Base-by-base conservation (phyloP, 306 rosid species). In the Trifolium fragiferum region DNA sequence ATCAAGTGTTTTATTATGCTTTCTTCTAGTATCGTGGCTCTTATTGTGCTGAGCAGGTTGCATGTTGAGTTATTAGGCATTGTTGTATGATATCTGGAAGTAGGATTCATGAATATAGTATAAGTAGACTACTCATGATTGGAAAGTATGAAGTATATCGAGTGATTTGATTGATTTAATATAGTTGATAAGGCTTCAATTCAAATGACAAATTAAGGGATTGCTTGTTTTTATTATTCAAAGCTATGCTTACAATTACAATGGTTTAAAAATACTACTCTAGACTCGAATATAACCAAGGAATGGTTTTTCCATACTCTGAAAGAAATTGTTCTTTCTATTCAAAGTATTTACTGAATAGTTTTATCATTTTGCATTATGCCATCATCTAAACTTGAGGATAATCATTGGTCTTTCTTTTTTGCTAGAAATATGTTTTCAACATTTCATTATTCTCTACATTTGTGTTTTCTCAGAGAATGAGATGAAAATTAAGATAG, bases 401-500 rank as follows among this genome's bases (percentile, higher is more conserved):
- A 14, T 63, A 7, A 27, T 32, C 47, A 50, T 27, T 18, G 30
- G 60, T 72, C 66, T 79, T 19, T 51, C 16, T 40, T 57, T 32
- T 63, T 7, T 5, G 20, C 11, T 8, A 30, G 38, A 20, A 76
- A 51, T 13, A 51, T 12, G 60, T 35, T 10, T 41, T 18, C 75
- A 74, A 77, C 66, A 13, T 75, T 41, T 23, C 2, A 62, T 9
- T 2, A n/a, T n/a, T n/a, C n/a, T n/a, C n/a, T n/a, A n/a, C 20
- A 12, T 72, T 35, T 78, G 38, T 84, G 5, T 82, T 81, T 84
- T 77, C 21, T 49, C 80, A 94, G 99, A 90, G 88, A 49, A 73
- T 80, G 89, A 87, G 72, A 79, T 90, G 96, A 87, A 87, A 43
- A 76, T 38, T 66, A 80, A 79, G 86, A 75, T 75, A 7, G 87